Evolutionary conservation across 2,329 filamentous ascomycete species (phyloP), one percentile per base, ranked within the genome.

Genomic region (Colletotrichum simmondsii): DNA sequence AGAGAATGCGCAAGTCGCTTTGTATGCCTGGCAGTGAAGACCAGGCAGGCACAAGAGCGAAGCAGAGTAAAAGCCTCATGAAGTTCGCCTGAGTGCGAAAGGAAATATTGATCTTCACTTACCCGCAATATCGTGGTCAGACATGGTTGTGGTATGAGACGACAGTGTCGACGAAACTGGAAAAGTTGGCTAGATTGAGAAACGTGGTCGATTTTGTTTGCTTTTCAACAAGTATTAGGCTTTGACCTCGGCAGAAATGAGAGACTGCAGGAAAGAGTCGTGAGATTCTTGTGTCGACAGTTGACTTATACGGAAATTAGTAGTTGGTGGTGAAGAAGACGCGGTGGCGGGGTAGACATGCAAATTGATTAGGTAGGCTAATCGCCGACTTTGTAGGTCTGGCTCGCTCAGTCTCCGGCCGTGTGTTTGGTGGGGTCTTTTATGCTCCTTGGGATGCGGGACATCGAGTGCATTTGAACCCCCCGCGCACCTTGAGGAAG

Each of bases 71-170:
- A 24, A 65, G 24, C 16, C 5, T 2, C 8, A 12, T n/a, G 49
- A 11, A n/a, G 37, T 8, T 19, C 30, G 35, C 22, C 7, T 7
- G 7, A 6, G n/a, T 4, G 53, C 7, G 5, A 14, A 32, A 12
- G 26, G 42, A 42, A 26, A 37, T 52, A 61, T 24, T n/a, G n/a
- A 42, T n/a, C n/a, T 5, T 56, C 35, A 84, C 89, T 83, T 79
- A 91, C 90, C 88, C 82, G 86, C 88, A 83, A 92, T 90, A 80
- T 92, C 91, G 81, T 91, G 88, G 78, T 92, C 91, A 70, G 91
- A 92, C 91, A 92, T 92, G 74, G 58, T 83, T 63, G 49, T 30
- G 7, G 24, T 61, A 30, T 49, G 54, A 28, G 26, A 66, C 53
- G 35, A 58, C 24, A 24, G 59, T 12, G 22, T 37, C 66, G 65